Percentiles rank a stretch among this genome's conserved stretches.
Evolutionary conservation across 192 early-diverging fungal species (phyloP).

Genomic region (Gamsiella multidivaricata): DNA sequence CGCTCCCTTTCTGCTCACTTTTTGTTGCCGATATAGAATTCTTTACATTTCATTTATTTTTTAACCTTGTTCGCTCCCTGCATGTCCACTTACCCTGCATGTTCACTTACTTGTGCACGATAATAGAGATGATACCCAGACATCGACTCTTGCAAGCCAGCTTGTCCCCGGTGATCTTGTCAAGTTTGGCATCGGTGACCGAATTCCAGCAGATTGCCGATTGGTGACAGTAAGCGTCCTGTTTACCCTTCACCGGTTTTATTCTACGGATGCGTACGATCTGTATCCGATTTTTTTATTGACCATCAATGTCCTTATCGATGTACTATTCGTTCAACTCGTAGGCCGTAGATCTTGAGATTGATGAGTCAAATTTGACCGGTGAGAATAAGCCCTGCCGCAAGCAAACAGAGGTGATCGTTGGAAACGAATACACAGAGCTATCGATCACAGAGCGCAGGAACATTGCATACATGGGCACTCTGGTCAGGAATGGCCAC

Average conservation of each 20-base stretch:
- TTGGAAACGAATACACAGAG: conserved; percentile 56
- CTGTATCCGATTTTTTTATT: too few species aligned
- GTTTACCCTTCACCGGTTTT: not conserved
- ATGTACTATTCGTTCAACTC: conserved; percentile 1
- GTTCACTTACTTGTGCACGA: not conserved
- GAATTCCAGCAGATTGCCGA: conserved; percentile 94
- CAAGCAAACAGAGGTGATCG: conserved; percentile 71
- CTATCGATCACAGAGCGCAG: conserved; percentile 75
- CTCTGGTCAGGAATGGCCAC: conserved; percentile 87
- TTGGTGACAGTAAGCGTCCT: conserved; percentile 64
- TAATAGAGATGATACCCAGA: conserved; percentile 68
- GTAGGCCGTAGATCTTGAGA: conserved; percentile 80
- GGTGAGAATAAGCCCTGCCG: conserved; percentile 85
- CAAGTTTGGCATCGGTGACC: conserved; percentile 86
- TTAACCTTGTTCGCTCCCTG: conserved; percentile 16
- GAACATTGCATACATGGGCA: conserved; percentile 97
- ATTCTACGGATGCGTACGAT: too few species aligned
- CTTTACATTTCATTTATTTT: not conserved
- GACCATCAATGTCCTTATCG: too few species aligned
- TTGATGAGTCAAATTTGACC: conserved; percentile 93
- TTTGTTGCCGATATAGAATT: conserved; percentile 4
- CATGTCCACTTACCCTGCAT: too few species aligned
- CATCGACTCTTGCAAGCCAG: conserved; percentile 76
- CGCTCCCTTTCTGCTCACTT: not conserved
- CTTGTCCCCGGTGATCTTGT: conserved; percentile 95